phyloP scores from a whole-genome alignment of 176 grass and related monocot genomes.

The Carex scoparia region DNA sequence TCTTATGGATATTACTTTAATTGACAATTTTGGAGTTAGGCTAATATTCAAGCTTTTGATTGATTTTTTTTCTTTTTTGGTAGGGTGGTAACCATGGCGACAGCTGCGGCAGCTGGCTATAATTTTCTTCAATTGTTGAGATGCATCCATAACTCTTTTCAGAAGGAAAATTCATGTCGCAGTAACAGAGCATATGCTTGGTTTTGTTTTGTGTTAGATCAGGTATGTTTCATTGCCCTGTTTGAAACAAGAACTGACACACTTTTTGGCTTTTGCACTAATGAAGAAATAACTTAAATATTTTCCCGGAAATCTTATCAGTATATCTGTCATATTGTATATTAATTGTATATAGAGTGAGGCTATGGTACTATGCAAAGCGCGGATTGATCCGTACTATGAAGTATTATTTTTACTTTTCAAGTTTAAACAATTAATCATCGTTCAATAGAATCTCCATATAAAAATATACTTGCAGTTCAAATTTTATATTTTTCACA shows the following conservation, averaged over 20 bases:
- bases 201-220: slow-evolving; percentile 61
- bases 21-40: neutral
- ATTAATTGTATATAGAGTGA: neutral
- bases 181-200: slow-evolving; percentile 42
- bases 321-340: neutral
- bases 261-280: neutral
- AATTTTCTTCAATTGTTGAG: slow-evolving; percentile 73
- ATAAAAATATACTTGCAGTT: too few relatives aligned
- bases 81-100: slow-evolving; percentile 39
- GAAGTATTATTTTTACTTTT: too few relatives aligned
- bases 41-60: neutral
- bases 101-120: slow-evolving; percentile 48
- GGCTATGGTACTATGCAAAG: too few relatives aligned
- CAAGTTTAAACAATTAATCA: too few relatives aligned
- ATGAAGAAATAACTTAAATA: neutral
- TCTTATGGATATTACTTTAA: neutral
- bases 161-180: slow-evolving; percentile 22
- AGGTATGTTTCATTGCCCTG: slow-evolving; percentile 35
- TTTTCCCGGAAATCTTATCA: neutral
- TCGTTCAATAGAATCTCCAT: too few relatives aligned
- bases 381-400: too few relatives aligned
- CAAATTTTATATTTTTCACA: too few relatives aligned
- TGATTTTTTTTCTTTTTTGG: neutral
- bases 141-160: slow-evolving; percentile 43
- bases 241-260: neutral